Evolutionary conservation across 345 rosid genomes (phyloP), one percentile per base, ranked within the genome.

Genomic region (Moringa oleifera): DNA sequence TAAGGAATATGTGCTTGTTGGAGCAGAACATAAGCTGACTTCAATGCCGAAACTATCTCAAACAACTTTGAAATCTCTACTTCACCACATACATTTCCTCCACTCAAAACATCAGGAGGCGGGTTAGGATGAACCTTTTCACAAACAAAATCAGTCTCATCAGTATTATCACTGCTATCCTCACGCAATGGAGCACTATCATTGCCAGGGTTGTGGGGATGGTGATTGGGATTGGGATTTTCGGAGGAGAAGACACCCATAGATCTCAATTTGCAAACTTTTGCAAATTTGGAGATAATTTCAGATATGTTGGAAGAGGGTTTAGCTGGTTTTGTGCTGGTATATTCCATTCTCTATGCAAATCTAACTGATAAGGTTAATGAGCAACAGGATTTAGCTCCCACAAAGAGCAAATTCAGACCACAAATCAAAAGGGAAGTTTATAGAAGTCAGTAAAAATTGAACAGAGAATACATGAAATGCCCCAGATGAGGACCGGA

Each of bases 1-100:
- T 83, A 78, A 41, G 89, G 92, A 54, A 80, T 31, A 71, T 81
- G 92, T 55, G 85, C 85, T 74, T 64, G 72, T 61, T 83, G 89
- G 64, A 86, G 79, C 73, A 76, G 79, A 51, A 80, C 64, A 66
- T 83, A 86, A 4, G 84, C 82, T 4, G 75, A 58, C 55, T 83
- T 83, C 64, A 86, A 58, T 6, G 61, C 59, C 7, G 85, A 78
- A 69, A 83, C 76, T 36, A 58, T 49, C 47, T 75, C 81, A 63
- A 86, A 86, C n/a, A 84, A 63, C 81, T 71, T 73, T 36, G 62
- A 49, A 41, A 84, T 59, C 58, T 70, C 79, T 0, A 20, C 58
- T 23, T 65, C 77, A 45, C 58, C 66, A 23, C 55, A 23, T 21
- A 21, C 63, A 62, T 61, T 45, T 62, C 72, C 69, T 66, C 63